Evolutionary conservation across 2,329 filamentous ascomycete genomes (phyloP).

Genomic region (Aspergillus sp.): DNA sequence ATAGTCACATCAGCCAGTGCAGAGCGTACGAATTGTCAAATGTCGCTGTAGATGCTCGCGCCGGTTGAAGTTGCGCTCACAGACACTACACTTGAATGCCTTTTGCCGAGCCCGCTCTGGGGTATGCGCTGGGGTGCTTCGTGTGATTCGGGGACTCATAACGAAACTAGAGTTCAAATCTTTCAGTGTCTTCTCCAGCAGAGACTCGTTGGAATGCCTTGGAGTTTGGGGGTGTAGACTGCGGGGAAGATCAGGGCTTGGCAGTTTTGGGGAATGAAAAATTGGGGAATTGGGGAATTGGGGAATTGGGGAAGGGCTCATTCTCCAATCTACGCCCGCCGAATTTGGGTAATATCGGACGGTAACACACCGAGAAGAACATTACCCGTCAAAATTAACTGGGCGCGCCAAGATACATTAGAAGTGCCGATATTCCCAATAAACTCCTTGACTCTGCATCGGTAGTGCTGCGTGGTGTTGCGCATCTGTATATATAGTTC

Average conservation of each 20-base stretch:
- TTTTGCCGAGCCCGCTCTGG: background rate
- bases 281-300: background rate
- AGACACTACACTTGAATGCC: constrained; percentile 7
- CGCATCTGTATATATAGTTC: no score
- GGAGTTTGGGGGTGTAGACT: no score
- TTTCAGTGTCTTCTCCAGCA: background rate
- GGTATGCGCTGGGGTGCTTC: background rate
- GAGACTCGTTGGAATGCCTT: no score
- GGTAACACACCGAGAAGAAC: no score
- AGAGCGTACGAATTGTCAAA: constrained; percentile 7
- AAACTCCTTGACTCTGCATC: no score
- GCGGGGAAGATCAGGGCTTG: background rate
- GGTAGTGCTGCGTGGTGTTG: no score
- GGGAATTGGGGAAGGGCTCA: background rate
- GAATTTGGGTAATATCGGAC: no score
- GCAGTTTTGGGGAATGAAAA: background rate
- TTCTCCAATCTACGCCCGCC: background rate
- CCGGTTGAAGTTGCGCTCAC: constrained; percentile 9
- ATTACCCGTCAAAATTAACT: no score
- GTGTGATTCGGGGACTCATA: background rate
- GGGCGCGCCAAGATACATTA: no score
- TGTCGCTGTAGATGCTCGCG: constrained; percentile 14
- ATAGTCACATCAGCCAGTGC: background rate
- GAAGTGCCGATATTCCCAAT: no score
- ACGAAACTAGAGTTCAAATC: no score